A percentile compares a stretch with the other conserved stretches of the same genome.
These are phyloP conservation scores for Aspergillus udagawae DNA, from an alignment of 2,329 filamentous ascomycete genomes.

Conservation along the genomic window DNA sequence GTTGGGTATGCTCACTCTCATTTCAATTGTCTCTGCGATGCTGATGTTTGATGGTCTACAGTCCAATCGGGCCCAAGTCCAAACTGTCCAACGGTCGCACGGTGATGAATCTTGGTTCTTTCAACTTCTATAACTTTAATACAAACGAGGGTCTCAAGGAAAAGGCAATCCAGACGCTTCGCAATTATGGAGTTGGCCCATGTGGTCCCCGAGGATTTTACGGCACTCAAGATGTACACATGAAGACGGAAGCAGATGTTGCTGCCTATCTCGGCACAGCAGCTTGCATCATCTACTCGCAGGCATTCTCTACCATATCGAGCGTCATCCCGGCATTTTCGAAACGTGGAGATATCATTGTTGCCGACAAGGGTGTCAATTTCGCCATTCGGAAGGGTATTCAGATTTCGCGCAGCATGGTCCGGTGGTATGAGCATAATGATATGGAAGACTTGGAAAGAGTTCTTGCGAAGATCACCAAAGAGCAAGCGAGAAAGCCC, in stretches of 20 bases:
- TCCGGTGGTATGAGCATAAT: constrained; percentile 93
- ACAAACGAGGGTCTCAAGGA: constrained; percentile 89
- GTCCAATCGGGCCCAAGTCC: constrained; percentile 82
- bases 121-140: constrained; percentile 98
- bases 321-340: constrained; percentile 95
- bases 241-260: constrained; percentile 93
- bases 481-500: constrained; percentile 84
- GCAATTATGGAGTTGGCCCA: constrained; percentile 92
- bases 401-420: constrained; percentile 84
- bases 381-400: constrained; percentile 92
- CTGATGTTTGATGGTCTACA: constrained; percentile 32
- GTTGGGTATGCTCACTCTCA: constrained; percentile 61
- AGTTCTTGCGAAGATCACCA: constrained; percentile 77
- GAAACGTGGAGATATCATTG: constrained; percentile 95
- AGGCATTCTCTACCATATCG: constrained; percentile 94
- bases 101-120: constrained; percentile 88
- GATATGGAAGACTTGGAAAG: constrained; percentile 90
- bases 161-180: constrained; percentile 87
- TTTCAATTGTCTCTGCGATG: background rate
- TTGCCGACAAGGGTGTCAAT: constrained; percentile 89
- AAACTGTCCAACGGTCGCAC: constrained; percentile 86
- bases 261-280: constrained; percentile 83
- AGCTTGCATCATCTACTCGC: constrained; percentile 90
- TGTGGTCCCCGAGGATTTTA: constrained; percentile 98
- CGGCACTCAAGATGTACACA: constrained; percentile 95